Evolutionary conservation across 345 rosid species (phyloP).

Genomic region (Eucalyptus pauciflora): DNA sequence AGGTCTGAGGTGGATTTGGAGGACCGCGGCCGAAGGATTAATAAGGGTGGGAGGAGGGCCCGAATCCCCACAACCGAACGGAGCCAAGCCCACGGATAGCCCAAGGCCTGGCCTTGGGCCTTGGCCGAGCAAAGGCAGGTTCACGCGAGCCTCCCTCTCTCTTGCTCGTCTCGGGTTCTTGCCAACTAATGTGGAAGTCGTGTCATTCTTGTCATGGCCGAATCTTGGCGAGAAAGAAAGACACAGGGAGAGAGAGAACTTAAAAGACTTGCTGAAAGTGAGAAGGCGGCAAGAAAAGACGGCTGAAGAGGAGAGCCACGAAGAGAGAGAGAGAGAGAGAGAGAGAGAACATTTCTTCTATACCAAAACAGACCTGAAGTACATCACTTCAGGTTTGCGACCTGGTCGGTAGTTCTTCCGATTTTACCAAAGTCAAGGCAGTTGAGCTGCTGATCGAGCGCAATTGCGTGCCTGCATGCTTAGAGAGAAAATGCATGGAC

Average conservation of each 20-base stretch:
- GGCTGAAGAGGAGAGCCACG: neutral
- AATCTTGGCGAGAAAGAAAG: neutral
- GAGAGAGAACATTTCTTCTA: neutral
- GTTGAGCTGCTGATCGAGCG: neutral
- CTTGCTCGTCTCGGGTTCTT: neutral
- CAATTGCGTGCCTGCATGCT: neutral
- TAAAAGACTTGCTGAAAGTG: neutral
- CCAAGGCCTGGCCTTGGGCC: neutral
- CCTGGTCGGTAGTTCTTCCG: neutral
- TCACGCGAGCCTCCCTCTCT: neutral
- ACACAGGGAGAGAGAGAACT: neutral
- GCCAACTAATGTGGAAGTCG: neutral
- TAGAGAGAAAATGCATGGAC: neutral
- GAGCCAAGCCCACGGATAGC: neutral
- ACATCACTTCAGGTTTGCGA: neutral
- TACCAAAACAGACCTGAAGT: neutral
- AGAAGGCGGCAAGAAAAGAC: neutral
- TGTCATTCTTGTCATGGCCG: neutral
- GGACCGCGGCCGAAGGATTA: neutral
- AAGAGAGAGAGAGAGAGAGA: neutral
- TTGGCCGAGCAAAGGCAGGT: neutral
- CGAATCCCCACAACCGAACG: neutral
- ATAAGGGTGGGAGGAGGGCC: neutral
- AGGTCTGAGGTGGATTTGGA: neutral
- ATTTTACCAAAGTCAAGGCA: neutral